phyloP scores from a whole-genome alignment of 1,284 basidiomycete species.

The Ustilago shanxiensis region DNA sequence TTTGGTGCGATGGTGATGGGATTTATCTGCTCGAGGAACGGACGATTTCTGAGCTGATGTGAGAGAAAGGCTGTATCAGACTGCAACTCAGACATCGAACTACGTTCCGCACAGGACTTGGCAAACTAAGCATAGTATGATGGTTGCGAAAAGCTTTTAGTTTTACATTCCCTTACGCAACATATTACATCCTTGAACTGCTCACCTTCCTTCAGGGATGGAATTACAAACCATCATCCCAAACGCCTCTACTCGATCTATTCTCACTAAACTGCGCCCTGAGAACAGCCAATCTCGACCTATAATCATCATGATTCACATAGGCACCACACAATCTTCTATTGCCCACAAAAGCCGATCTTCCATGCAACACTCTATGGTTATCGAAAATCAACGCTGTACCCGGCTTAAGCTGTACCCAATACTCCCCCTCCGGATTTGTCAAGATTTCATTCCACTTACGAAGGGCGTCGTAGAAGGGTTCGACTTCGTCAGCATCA shows the following conservation, averaged over 20 bases:
- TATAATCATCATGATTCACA: conserved; percentile 63
- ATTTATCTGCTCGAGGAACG: too few species aligned
- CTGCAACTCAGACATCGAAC: too few species aligned
- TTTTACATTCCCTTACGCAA: too few species aligned
- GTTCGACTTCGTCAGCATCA: conserved; percentile 42
- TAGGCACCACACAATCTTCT: conserved; percentile 96
- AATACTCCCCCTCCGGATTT: conserved; percentile 86
- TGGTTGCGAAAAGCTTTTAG: too few species aligned
- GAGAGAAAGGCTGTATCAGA: too few species aligned
- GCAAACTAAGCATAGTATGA: too few species aligned
- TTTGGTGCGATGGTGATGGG: too few species aligned
- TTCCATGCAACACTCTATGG: conserved; percentile 92
- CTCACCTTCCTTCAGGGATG: too few species aligned
- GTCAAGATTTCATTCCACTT: conserved; percentile 81
- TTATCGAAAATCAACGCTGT: conserved; percentile 91
- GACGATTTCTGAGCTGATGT: too few species aligned
- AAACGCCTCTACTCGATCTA: conserved; percentile 39
- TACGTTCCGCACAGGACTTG: too few species aligned
- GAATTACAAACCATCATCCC: conserved; percentile 60
- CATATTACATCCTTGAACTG: too few species aligned
- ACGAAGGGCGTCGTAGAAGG: conserved; percentile 84
- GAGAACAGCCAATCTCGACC: conserved; percentile 55
- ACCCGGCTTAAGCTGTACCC: conserved; percentile 87
- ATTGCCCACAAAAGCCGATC: conserved; percentile 86
- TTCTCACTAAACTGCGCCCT: conserved; percentile 36